Conservation (phyloP, 441 rosid genomes). For the Pelargonium australe region DNA sequence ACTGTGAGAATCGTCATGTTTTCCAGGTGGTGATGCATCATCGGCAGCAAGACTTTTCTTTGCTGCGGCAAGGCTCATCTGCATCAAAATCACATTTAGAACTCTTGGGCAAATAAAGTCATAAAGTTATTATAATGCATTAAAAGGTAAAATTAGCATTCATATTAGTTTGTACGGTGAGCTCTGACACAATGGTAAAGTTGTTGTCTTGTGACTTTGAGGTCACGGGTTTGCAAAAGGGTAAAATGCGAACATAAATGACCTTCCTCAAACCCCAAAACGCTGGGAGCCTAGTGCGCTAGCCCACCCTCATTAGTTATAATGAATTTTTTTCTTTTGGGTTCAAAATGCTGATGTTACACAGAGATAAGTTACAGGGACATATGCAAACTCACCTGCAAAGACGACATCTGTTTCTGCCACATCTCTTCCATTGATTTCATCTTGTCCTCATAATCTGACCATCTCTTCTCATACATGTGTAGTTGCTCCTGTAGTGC, state of each 20-base stretch:
- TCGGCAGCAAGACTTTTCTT: background rate
- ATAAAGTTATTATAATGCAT: no score
- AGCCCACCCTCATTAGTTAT: no score
- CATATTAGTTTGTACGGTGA: no score
- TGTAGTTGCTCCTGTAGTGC: slow-evolving; percentile 65
- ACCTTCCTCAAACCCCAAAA: no score
- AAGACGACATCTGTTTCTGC: slow-evolving; percentile 80
- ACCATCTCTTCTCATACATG: slow-evolving; percentile 67
- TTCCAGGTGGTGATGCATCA: background rate
- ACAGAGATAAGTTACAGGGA: background rate
- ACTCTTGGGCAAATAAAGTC: background rate
- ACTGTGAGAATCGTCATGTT: background rate
- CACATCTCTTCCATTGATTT: slow-evolving; percentile 90
- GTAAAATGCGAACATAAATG: no score
- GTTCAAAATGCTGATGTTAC: no score
- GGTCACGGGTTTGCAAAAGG: no score
- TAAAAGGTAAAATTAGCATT: no score
- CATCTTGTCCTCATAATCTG: slow-evolving; percentile 75
- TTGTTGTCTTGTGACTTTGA: no score
- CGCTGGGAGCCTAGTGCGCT: no score
- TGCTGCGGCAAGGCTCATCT: slow-evolving; percentile 1
- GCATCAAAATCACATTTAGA: background rate
- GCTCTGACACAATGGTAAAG: no score
- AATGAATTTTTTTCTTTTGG: no score
- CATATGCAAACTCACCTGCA: slow-evolving; percentile 52